Base-by-base conservation (phyloP, 179 eudicot species). In the Gypsophila paniculata region DNA sequence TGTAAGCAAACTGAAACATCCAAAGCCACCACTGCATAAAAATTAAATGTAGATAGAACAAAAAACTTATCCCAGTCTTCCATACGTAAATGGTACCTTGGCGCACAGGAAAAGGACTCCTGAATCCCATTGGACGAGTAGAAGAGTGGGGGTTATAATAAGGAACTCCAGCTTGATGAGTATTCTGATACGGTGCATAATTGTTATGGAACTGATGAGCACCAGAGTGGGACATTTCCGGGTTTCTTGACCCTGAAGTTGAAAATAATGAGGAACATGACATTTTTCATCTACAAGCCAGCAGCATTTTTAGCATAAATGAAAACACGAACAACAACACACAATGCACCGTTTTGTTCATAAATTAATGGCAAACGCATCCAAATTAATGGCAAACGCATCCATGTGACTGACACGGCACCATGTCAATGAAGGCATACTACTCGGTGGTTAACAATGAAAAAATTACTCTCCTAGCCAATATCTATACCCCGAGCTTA, bases 211-310 rank as follows among this genome's bases (percentile, higher is more conserved):
- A 72, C 70, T 71, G 82, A 25, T 73, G 86, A 75, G 75, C 69
- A 68, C 76, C 76, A 55, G 82, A 18, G 51, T 73, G 74, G 42
- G 77, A 60, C 74, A 74, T 77, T 77, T 72, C 82, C 62, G 82
- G 76, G 74, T 82, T 77, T 62, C 69, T 39, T 72, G 82, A 77
- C 69, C 87, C 88, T 86, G 81, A 32, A 73, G 74, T 72, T 36
- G 25, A 63, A 55, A 26, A 29, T 29, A 71, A 34, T 68, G 38
- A 54, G 17, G 52, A 42, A 9, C 8, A 0, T 42, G 0, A 21
- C 53, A 75, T 49, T 59, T 26, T 61, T 19, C 69, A 60, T 14
- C 42, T 61, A 14, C 13, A 70, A 65, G 62, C 36, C 15, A 61
- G 22, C 15, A 61, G 22, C 61, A 53, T 18, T 0, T 32, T 8